Base-by-base conservation (phyloP, 495 filamentous ascomycete species). In the Tuber magnatum region DNA sequence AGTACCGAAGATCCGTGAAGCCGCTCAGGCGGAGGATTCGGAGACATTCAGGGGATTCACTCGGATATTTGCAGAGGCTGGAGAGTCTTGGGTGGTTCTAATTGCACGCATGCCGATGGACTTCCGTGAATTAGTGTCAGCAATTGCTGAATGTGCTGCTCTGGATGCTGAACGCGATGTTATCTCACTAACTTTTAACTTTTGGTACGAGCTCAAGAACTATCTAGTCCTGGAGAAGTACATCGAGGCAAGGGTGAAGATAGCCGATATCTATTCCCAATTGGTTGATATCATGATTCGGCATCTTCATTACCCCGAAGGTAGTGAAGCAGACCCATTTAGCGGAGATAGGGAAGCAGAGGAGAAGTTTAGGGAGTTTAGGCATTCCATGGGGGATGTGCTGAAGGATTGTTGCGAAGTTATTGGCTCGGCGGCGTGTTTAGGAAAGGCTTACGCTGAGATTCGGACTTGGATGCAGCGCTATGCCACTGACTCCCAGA, bases 181-280 rank as follows among this genome's bases (percentile, higher is more conserved):
- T 14, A 91, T 98, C 72, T 90, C 92, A 41, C 88, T 94, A 75
- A 99, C 95, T 0, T 98, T 98, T 84, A 89, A 90, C 71, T 98
- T 98, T 85, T 99, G 95, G 95, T 98, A 96, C 83, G 95, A 99
- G 83, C 85, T 99, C 73, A 99, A 99, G 86, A 93, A 97, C 85
- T 97, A 97, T 81, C 86, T 98, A 44, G 92, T 93, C 10, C 84
- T 98, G 46, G 94, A 97, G 10, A 91, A 90, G 75, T 98, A 97
- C 81, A 91, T 90, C n/a, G 87, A 93, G 74, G 91, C 94, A 24
- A 88, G 94, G 42, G 80, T 91, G 72, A 86, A 90, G 73, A 91
- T 91, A 77, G 86, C 91, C 44, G 92, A 94, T 75, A 86, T 97
- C 69, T 98, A 92, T 84, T 90, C 92, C 9, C 89, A 91, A 82